Percentiles rank a stretch among this genome's conserved stretches.
Conservation (phyloP, 2,329 filamentous ascomycete genomes). For the Pseudocercospora fuligena region DNA sequence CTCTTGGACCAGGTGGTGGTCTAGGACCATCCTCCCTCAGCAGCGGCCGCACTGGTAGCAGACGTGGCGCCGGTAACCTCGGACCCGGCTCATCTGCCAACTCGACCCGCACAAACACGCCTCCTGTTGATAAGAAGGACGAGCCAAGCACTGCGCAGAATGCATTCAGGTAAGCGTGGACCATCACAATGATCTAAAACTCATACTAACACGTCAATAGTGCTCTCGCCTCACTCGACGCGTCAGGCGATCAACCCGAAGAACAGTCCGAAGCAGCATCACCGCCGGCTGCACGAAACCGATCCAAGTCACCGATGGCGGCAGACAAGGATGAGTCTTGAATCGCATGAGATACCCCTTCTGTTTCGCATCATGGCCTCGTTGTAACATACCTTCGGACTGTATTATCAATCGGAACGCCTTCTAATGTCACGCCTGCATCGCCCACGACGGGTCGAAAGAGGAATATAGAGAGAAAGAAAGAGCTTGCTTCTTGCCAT, state of each 20-base stretch:
- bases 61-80: constrained; percentile 48
- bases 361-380: constrained; percentile 23
- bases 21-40: constrained; percentile 59
- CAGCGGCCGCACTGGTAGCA: constrained; percentile 86
- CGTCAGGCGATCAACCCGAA: constrained; percentile 63
- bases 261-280: constrained; percentile 51
- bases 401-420: constrained; percentile 24
- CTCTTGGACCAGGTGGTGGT: constrained; percentile 78
- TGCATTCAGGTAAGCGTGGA: constrained; percentile 82
- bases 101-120: constrained; percentile 84
- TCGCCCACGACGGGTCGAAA: constrained; percentile 9
- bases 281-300: constrained; percentile 38
- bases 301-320: constrained; percentile 36
- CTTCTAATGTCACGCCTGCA: constrained; percentile 29
- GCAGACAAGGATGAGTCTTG: constrained; percentile 34
- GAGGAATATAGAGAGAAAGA: constrained; percentile 8
- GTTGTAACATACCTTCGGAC: constrained; percentile 26
- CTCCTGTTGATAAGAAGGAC: constrained; percentile 68
- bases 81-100: constrained; percentile 68
- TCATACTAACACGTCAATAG: constrained; percentile 43
- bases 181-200: constrained; percentile 27
- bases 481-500: constrained; percentile 14
- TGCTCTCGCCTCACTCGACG: constrained; percentile 59
- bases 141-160: constrained; percentile 75
- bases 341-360: constrained; percentile 38